phyloP scores from a whole-genome alignment of 495 filamentous ascomycete genomes.

The Darksidea phi region DNA sequence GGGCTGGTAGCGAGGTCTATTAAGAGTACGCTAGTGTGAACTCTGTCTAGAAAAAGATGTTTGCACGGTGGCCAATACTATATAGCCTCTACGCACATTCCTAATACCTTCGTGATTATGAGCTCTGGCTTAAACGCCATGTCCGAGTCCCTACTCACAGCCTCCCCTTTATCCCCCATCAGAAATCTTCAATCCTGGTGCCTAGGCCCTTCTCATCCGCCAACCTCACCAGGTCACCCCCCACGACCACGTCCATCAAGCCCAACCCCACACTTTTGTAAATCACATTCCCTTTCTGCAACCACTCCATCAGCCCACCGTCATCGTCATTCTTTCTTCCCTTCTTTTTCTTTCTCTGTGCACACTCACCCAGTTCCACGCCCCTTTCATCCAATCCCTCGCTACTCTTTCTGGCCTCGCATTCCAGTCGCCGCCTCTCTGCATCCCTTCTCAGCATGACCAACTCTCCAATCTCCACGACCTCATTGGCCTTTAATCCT shows the following conservation, averaged over 20 bases:
- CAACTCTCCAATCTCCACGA: conserved; percentile 85
- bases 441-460: conserved; percentile 63
- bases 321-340: conserved; percentile 42
- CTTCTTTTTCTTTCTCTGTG: conserved; percentile 19
- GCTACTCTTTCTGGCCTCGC: conserved; percentile 23
- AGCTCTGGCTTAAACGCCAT: too few species aligned
- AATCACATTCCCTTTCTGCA: conserved; percentile 78
- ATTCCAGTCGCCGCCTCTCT: conserved; percentile 38
- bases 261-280: conserved; percentile 82
- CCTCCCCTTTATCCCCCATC: too few species aligned
- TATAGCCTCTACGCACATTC: too few species aligned
- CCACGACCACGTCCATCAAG: conserved; percentile 77
- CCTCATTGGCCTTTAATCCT: conserved; percentile 63
- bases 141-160: too few species aligned
- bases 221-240: conserved; percentile 69
- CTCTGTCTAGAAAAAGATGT: too few species aligned
- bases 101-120: too few species aligned
- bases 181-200: conserved; percentile 71
- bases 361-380: conserved; percentile 33
- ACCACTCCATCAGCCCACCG: conserved; percentile 64
- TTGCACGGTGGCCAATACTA: too few species aligned
- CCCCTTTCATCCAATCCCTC: conserved; percentile 27
- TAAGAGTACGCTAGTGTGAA: too few species aligned
- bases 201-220: conserved; percentile 72
- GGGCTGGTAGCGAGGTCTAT: too few species aligned